Evolutionary conservation across 2,329 filamentous ascomycete species (phyloP), one percentile per base, ranked within the genome.

Genomic region (Xylaria hypoxylon): DNA sequence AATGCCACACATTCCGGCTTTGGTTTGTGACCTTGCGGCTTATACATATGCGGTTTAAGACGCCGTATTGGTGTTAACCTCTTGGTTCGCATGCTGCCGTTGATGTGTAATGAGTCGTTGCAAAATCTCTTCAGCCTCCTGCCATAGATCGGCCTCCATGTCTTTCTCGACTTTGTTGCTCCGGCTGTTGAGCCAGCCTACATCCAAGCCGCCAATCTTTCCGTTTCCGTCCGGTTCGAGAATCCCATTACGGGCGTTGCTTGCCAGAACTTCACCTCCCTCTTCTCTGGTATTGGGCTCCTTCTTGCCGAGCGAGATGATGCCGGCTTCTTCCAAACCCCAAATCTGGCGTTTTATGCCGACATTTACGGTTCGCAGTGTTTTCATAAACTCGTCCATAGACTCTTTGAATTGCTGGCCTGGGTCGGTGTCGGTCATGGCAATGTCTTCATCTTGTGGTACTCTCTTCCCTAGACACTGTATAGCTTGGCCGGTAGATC

Each of bases 171-270:
- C 92, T 69, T 90, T 90, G 69, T 92, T 91, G 68, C 92, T 93
- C 64, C 93, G 87, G 74, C 92, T 94, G 77, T 97, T 98, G 73
- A 98, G 80, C 88, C 92, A 95, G 35, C 94, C 94, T 15, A 96
- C 90, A 76, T 97, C 94, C 59, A 97, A 83, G 31, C 81, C 82
- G 10, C 86, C 87, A 38, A 88, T 85, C 72, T 83, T 83, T 24
- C 83, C 87, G 63, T 83, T 79, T 44, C 84, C 87, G 50, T 87
- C 81, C 44, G 89, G 83, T 76, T 88, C 80, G 70, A 87, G 71
- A 10, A 82, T 81, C 13, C 80, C 77, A 48, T 78, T 78, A 10
- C 74, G 69, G 45, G 48, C 63, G 31, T 59, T 57, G 38, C 60
- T 67, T 57, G 55, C 69, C 28, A 71, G 68, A 17, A 70, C 71